These are phyloP conservation scores for Paxillus ammoniavirescens DNA, from an alignment of 768 basidiomycete species.

Conservation along the genomic window DNA sequence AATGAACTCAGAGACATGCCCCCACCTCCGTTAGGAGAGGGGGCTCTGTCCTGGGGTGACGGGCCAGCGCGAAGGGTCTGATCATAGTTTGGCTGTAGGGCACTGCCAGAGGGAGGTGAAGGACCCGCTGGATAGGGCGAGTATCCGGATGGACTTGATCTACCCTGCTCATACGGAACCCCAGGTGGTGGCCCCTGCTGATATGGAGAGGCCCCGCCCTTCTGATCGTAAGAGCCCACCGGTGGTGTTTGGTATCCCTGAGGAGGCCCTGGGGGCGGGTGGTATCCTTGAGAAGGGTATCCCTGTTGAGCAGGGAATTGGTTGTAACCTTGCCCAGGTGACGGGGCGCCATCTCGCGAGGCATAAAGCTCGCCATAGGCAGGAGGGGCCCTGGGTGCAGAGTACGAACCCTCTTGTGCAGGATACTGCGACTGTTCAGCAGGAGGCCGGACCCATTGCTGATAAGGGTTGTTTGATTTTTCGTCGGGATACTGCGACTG, in stretches of 20 bases:
- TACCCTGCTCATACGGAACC: neutral
- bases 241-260: slow-evolving; percentile 3
- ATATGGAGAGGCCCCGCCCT: slow-evolving; percentile 1
- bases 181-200: neutral
- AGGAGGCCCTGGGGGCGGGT: slow-evolving; percentile 1
- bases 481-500: slow-evolving; percentile 20
- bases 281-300: slow-evolving; percentile 10
- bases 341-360: slow-evolving; percentile 6
- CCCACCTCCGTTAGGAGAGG: neutral
- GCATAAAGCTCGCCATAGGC: slow-evolving; percentile 1
- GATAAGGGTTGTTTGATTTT: slow-evolving; percentile 19
- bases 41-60: slow-evolving; percentile 1
- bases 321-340: neutral
- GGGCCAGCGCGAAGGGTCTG: neutral
- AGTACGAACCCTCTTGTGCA: slow-evolving; percentile 1
- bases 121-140: neutral
- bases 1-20: slow-evolving; percentile 21
- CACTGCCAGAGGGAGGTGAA: neutral
- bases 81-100: neutral
- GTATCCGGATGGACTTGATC: neutral
- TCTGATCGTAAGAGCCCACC: slow-evolving; percentile 4
- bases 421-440: neutral
- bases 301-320: slow-evolving; percentile 3
- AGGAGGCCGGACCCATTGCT: slow-evolving; percentile 12
- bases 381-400: slow-evolving; percentile 9